Base-by-base conservation (phyloP, 805 yeast genomes). In the Candida wancherniae region DNA sequence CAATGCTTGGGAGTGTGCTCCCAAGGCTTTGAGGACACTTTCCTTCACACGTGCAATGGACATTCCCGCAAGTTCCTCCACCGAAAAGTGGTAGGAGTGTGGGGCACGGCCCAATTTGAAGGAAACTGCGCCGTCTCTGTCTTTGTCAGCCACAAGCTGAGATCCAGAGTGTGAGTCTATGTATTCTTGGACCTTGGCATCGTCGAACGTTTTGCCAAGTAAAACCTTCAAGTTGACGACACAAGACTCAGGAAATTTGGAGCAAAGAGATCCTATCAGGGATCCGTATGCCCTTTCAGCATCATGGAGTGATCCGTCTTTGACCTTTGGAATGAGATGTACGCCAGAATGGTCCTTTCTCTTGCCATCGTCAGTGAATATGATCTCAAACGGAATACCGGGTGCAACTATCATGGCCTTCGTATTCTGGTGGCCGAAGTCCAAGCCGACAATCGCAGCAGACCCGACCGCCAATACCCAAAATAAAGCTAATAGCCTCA, bases 371-470 rank as follows among this genome's bases (percentile, higher is more conserved):
- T 85, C 80, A 4, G 97, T 85, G 39, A 92, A 63, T 9, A 92
- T 80, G 23, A 92, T 72, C 50, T 92, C 97, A 51, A 88, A 79
- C 10, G 87, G 82, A 13, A 86, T 77, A 9, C 87, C 85, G 0
- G 97, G 97, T 0, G 96, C 95, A 23, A 92, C 83, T 26, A 92
- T 65, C 29, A 80, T 84, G 2, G 95, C 86, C 54, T 92, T 92
- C 15, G 87, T 75, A 63, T 68, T 83, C 49, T 87, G 90, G 34
- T 84, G 81, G 31, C 98, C 98, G 50, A 71, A 79, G 54, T 92
- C 98, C 22, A 92, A 66, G 14, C 96, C 97, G 29, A 92, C 62
- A 7, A 92, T 71, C 2, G 96, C 90, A 8, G 73, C 77, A 7
- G 55, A 41, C 2, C 57, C 50, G 20, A 34, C 16, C 7, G 40